Base-by-base conservation (phyloP, 73 alveolate genomes). In the Paramecium pentaurelia region DNA sequence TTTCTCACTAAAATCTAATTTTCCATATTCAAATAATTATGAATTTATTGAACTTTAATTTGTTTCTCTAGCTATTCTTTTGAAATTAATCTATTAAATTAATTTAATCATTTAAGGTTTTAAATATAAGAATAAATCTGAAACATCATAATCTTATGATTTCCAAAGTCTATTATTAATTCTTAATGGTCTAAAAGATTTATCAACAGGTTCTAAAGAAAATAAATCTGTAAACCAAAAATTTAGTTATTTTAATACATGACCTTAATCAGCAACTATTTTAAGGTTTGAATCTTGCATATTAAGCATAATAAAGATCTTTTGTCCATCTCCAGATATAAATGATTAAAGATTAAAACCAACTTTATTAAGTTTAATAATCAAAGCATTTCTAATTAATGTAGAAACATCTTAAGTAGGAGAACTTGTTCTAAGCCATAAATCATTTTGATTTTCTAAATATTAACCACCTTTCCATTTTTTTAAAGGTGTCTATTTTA, bases 151-250 rank as follows among this genome's bases (percentile, higher is more conserved):
- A 36, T 75, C 70, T 6, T 75, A 6, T 4, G 88, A 70, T 11
- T 75, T 75, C 88, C 88, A 75, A 0, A 75, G 2, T 37, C 88
- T 34, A 75, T 75, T 75, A 36, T 75, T 75, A 1, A 75, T 8
- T 45, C 88, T 75, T 18, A 75, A 75, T 8, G 88, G 88, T 40
- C 88, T 34, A 75, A 14, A 75, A 1, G 70, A 16, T 14, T 40
- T 34, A 36, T 75, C 88, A 16, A 75, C 88, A 2, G 88, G 88
- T n/a, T 75, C 88, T 16, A 75, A 34, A 3, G 88, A 75, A 22
- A 75, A 75, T 5, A 75, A 11, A 75, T 75, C 88, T 14, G 68
- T 16, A 75, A 75, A 75, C 40, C 88, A 37, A 75, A 75, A 75
- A 37, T 75, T 75, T 38, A 75, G n/a, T 75, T 75, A 16, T 75